phyloP scores from a whole-genome alignment of 2,329 filamentous ascomycete species.

The Chaetomiaceae sp. region DNA sequence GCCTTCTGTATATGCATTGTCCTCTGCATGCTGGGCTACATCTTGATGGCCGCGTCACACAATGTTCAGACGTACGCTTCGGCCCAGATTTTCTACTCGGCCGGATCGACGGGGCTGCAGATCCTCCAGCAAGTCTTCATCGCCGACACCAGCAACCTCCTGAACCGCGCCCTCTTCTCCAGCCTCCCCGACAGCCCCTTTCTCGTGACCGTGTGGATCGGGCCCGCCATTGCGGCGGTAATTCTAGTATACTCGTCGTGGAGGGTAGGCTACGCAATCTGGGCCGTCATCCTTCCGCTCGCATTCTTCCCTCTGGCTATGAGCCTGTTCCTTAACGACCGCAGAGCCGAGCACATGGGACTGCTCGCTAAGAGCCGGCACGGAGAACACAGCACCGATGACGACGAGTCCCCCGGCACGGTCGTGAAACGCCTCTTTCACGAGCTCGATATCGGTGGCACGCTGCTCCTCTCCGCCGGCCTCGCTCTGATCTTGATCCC shows the following conservation, averaged over 20 bases:
- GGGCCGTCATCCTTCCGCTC: constrained; percentile 53
- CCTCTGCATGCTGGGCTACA: constrained; percentile 51
- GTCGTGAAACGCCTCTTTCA: constrained; percentile 32
- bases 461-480: constrained; percentile 42
- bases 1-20: constrained; percentile 49
- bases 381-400: neutral
- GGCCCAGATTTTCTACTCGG: constrained; percentile 56
- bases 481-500: constrained; percentile 46
- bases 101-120: constrained; percentile 47
- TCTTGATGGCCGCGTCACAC: constrained; percentile 49
- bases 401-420: constrained; percentile 28
- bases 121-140: constrained; percentile 60
- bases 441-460: constrained; percentile 42
- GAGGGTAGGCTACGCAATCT: constrained; percentile 59
- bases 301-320: constrained; percentile 49
- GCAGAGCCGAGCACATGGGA: constrained; percentile 44
- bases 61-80: constrained; percentile 48
- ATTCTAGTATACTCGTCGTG: constrained; percentile 45
- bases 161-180: constrained; percentile 54
- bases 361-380: constrained; percentile 33
- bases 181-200: constrained; percentile 55
- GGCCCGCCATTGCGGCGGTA: constrained; percentile 43
- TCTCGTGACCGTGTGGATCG: constrained; percentile 55
- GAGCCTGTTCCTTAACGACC: constrained; percentile 45
- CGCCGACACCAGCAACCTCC: constrained; percentile 54